phyloP scores from a whole-genome alignment of 352 stramenopile species.

The Pythium rishiriense region DNA sequence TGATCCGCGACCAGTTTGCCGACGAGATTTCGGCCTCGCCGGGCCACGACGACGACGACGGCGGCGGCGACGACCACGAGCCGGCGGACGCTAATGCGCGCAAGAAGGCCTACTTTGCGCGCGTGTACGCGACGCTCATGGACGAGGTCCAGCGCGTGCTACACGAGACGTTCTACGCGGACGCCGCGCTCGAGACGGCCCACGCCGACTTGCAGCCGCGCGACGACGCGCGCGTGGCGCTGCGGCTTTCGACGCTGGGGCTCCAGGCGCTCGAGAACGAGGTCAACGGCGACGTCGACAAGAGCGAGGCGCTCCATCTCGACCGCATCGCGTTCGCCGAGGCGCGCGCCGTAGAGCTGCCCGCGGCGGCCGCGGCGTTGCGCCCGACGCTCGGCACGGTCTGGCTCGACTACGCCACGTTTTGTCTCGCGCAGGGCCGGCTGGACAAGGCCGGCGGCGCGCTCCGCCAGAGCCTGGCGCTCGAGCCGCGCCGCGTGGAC shows the following conservation, averaged over 20 bases:
- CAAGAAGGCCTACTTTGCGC: slow-evolving; percentile 63
- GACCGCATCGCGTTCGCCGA: slow-evolving; percentile 67
- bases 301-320: slow-evolving; percentile 61
- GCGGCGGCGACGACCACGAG: background rate
- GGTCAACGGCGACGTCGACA: slow-evolving; percentile 64
- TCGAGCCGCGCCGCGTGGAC: slow-evolving; percentile 41
- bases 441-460: slow-evolving; percentile 56
- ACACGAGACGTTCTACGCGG: slow-evolving; percentile 54
- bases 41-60: background rate
- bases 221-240: slow-evolving; percentile 29
- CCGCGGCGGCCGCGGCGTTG: slow-evolving; percentile 3
- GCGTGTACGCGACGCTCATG: slow-evolving; percentile 73
- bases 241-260: slow-evolving; percentile 37
- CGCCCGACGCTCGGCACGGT: slow-evolving; percentile 30
- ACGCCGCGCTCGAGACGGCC: slow-evolving; percentile 37
- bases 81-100: slow-evolving; percentile 18
- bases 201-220: slow-evolving; percentile 15
- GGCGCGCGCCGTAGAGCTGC: slow-evolving; percentile 24
- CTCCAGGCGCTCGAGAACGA: slow-evolving; percentile 70
- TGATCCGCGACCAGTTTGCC: slow-evolving; percentile 60
- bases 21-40: slow-evolving; percentile 7
- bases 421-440: slow-evolving; percentile 47
- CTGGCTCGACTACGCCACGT: slow-evolving; percentile 71
- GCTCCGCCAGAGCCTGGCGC: slow-evolving; percentile 57
- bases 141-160: slow-evolving; percentile 73